These are phyloP conservation scores for Venturia asperata DNA, from an alignment of 2,329 filamentous ascomycete species.

Conservation along the genomic window DNA sequence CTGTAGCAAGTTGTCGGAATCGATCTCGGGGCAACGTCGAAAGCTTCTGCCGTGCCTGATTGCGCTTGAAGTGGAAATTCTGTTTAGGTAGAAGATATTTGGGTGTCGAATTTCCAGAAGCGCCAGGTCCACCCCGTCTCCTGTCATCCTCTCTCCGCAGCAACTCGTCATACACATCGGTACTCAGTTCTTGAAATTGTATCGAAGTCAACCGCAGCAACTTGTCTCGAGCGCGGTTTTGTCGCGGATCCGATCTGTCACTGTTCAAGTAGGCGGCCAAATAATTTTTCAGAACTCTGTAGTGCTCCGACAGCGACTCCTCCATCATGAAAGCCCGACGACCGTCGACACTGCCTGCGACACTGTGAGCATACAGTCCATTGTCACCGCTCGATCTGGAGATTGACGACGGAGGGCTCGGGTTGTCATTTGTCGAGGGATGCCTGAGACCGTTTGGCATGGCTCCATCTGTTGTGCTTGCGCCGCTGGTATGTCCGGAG, in stretches of 20 bases:
- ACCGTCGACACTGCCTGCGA: slow-evolving; percentile 52
- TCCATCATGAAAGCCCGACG: slow-evolving; percentile 55
- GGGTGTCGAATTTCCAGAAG: slow-evolving; percentile 39
- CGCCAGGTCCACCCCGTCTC: slow-evolving; percentile 39
- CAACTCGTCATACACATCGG: slow-evolving; percentile 94
- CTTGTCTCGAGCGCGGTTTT: slow-evolving; percentile 92
- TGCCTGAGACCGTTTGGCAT: slow-evolving; percentile 48
- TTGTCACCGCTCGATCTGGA: slow-evolving; percentile 78
- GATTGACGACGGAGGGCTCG: slow-evolving; percentile 84
- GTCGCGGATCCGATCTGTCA: slow-evolving; percentile 64
- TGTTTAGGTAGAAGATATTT: slow-evolving; percentile 73
- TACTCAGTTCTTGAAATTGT: slow-evolving; percentile 95
- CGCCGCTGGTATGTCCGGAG: slow-evolving; percentile 36
- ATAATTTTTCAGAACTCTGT: slow-evolving; percentile 69
- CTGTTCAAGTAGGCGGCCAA: slow-evolving; percentile 64
- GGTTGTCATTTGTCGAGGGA: slow-evolving; percentile 39
- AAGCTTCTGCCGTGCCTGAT: slow-evolving; percentile 93
- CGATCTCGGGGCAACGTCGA: slow-evolving; percentile 79
- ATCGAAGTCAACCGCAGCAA: slow-evolving; percentile 79
- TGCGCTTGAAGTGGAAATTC: slow-evolving; percentile 91
- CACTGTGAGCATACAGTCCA: slow-evolving; percentile 48
- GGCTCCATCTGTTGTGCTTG: slow-evolving; percentile 34
- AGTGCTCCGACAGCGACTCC: slow-evolving; percentile 70
- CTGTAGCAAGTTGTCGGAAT: slow-evolving; percentile 87
- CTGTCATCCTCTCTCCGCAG: slow-evolving; percentile 69